Conservation (phyloP, 257 asterid species). For the Leptodermis oblonga region DNA sequence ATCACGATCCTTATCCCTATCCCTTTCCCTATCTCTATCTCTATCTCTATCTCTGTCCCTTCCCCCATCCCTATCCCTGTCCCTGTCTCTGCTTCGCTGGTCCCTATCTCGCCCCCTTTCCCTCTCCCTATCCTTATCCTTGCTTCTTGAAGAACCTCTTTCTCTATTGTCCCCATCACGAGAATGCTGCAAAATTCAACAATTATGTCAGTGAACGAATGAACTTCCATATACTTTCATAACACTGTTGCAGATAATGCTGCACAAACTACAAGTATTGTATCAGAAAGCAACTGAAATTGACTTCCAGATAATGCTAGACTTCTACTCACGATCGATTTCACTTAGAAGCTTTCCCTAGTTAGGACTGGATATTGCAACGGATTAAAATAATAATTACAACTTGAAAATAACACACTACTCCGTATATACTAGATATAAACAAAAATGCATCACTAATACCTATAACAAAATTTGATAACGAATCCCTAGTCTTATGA, state of each 20-base stretch:
- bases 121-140: constrained; percentile 29
- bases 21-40: constrained; percentile 69
- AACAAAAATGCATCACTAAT: too few species aligned
- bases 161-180: constrained; percentile 26
- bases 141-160: constrained; percentile 37
- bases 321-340: background rate
- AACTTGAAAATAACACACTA: background rate
- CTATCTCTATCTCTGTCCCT: constrained; percentile 45
- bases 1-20: constrained; percentile 55
- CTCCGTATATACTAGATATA: background rate
- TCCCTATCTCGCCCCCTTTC: constrained; percentile 41
- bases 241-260: background rate
- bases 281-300: background rate
- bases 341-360: background rate
- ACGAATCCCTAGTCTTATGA: background rate
- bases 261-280: background rate
- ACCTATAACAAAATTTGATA: background rate
- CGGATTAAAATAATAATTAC: background rate
- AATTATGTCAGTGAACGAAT: background rate
- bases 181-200: constrained; percentile 21
- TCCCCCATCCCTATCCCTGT: constrained; percentile 32
- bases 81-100: constrained; percentile 31
- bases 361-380: background rate
- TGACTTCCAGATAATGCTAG: too few species aligned
- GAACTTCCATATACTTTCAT: background rate